These are phyloP conservation scores for Parmelia sp. DNA, from an alignment of 495 filamentous ascomycete species.

Conservation along the genomic window DNA sequence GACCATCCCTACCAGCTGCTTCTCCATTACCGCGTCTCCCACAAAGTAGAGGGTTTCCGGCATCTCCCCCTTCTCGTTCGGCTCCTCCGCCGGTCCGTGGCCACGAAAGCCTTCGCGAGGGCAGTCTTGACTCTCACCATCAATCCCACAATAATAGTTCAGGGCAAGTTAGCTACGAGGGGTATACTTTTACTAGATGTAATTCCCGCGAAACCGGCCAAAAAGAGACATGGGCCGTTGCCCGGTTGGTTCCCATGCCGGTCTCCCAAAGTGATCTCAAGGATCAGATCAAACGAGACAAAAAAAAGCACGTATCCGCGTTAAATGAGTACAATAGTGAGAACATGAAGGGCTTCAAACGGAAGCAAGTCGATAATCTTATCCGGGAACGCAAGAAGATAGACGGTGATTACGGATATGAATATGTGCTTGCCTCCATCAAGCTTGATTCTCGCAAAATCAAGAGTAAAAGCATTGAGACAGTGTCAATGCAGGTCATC, in stretches of 20 bases:
- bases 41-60: neutral
- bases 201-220: neutral
- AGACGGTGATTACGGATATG: constrained; percentile 4
- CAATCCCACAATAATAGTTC: neutral
- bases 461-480: neutral
- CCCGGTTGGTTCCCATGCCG: neutral
- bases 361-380: constrained; percentile 4
- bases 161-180: constrained; percentile 5
- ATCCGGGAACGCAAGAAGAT: neutral
- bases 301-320: neutral
- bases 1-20: neutral
- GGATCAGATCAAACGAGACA: neutral
- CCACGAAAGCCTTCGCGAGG: neutral
- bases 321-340: neutral
- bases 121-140: neutral
- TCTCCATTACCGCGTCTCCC: neutral
- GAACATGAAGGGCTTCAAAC: constrained; percentile 8
- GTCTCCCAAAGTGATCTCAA: neutral
- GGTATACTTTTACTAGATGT: constrained; percentile 6
- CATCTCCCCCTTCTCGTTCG: neutral
- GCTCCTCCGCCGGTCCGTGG: neutral
- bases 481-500: constrained; percentile 6
- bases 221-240: constrained; percentile 8
- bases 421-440: constrained; percentile 8
- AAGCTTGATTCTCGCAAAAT: constrained; percentile 2